These are phyloP conservation scores for Coemansia sp. DNA, from an alignment of 371 early-diverging fungal species.

Conservation along the genomic window DNA sequence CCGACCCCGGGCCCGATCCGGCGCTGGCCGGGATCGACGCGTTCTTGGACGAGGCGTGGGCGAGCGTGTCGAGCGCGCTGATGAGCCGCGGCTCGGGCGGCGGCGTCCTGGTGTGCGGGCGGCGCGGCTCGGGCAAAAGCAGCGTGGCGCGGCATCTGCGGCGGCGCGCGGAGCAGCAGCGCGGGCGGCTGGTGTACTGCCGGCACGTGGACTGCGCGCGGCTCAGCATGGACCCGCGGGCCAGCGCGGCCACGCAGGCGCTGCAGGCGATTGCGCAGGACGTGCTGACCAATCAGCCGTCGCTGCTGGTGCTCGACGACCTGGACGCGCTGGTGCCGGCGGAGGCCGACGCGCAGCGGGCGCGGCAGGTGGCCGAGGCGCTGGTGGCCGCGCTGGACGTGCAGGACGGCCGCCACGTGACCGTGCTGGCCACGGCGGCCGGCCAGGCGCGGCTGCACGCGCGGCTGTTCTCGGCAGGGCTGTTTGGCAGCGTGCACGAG, in stretches of 20 bases:
- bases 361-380: slow-evolving; percentile 16
- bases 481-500: slow-evolving; percentile 33
- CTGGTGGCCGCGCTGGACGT: slow-evolving; percentile 2
- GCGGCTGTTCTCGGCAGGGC: slow-evolving; percentile 22
- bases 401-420: slow-evolving; percentile 12
- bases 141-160: slow-evolving; percentile 61
- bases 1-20: too few relatives aligned
- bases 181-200: slow-evolving; percentile 53
- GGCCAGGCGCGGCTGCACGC: slow-evolving; percentile 33
- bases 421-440: slow-evolving; percentile 51
- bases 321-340: slow-evolving; percentile 90
- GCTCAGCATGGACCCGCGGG: slow-evolving; percentile 55
- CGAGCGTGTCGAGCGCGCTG: slow-evolving; percentile 28
- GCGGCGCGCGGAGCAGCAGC: slow-evolving; percentile 43
- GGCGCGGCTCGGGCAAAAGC: slow-evolving; percentile 88
- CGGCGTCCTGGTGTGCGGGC: slow-evolving; percentile 78
- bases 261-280: slow-evolving; percentile 64
- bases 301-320: slow-evolving; percentile 93
- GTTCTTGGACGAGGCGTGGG: slow-evolving; percentile 33
- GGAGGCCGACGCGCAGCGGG: slow-evolving; percentile 59
- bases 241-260: slow-evolving; percentile 58
- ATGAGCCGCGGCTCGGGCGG: slow-evolving; percentile 47
- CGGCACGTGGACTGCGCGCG: slow-evolving; percentile 47
- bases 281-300: slow-evolving; percentile 79
- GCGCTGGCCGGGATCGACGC: slow-evolving; percentile 36